phyloP scores from a whole-genome alignment of 768 basidiomycete species.

The Termitomyces sp. region DNA sequence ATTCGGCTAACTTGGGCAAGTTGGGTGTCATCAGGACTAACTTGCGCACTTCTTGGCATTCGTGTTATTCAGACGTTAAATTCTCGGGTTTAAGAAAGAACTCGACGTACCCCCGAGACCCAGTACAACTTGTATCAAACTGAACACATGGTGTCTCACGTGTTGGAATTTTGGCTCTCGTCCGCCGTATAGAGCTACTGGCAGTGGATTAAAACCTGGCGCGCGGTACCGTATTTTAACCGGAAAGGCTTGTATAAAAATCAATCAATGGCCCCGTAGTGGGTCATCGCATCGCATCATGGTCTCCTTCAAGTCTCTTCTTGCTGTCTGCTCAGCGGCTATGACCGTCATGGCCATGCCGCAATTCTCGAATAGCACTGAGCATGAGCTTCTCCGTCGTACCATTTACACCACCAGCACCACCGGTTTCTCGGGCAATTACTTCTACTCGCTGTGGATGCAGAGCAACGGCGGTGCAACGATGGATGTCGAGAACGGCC shows the following conservation, averaged over 20 bases:
- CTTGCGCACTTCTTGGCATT: background rate
- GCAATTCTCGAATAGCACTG: constrained; percentile 11
- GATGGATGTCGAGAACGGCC: constrained; percentile 26
- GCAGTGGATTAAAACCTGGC: background rate
- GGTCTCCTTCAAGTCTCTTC: constrained; percentile 10
- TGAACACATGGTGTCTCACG: background rate
- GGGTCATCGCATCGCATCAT: background rate
- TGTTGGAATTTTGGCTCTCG: background rate
- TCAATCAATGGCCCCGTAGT: background rate
- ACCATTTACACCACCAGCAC: constrained; percentile 9
- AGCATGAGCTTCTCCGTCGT: constrained; percentile 4
- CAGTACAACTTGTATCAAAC: background rate
- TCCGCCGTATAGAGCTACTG: background rate
- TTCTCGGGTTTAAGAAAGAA: background rate
- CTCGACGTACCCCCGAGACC: background rate
- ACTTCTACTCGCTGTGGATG: constrained; percentile 33
- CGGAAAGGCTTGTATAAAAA: background rate
- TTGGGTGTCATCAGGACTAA: background rate
- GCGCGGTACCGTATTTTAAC: background rate
- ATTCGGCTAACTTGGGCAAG: background rate
- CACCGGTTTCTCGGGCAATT: constrained; percentile 26
- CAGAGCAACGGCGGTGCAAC: constrained; percentile 22
- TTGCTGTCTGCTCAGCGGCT: constrained; percentile 14
- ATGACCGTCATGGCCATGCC: constrained; percentile 15
- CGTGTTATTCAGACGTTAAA: background rate